A percentile compares a stretch with the other conserved stretches of the same genome.
Conservation (phyloP, 768 basidiomycete species). For the Trametes elegans region DNA sequence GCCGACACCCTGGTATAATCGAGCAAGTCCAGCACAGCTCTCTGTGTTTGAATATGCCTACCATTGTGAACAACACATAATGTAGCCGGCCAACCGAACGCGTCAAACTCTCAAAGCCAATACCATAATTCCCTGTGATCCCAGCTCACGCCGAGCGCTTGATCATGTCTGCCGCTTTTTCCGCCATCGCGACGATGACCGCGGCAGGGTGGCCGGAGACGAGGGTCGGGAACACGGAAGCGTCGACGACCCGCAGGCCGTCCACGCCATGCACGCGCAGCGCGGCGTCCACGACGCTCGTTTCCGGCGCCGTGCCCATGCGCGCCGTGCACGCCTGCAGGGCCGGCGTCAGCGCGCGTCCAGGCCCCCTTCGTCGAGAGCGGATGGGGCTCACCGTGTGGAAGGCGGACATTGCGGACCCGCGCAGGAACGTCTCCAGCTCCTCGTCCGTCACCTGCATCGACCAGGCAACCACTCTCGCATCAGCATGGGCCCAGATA, state of each 20-base stretch:
- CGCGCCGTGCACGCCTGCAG: conserved; percentile 32
- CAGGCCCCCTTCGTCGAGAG: background rate
- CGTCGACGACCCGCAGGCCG: conserved; percentile 36
- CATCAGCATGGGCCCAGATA: too few relatives aligned
- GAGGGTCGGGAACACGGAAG: conserved; percentile 13
- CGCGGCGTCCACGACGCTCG: conserved; percentile 43
- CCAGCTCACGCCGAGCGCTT: too few relatives aligned
- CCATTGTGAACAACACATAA: too few relatives aligned
- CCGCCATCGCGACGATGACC: conserved; percentile 17
- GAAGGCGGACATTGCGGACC: background rate
- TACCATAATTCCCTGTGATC: too few relatives aligned
- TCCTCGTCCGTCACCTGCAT: background rate
- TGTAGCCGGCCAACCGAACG: too few relatives aligned
- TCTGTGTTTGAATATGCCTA: too few relatives aligned
- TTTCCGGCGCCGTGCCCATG: conserved; percentile 28
- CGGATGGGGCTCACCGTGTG: background rate
- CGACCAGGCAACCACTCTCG: background rate
- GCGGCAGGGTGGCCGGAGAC: conserved; percentile 17
- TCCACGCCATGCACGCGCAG: conserved; percentile 41
- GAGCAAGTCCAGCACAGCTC: too few relatives aligned
- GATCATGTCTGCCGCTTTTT: conserved; percentile 21
- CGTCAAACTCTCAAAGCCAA: too few relatives aligned
- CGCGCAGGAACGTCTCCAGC: background rate
- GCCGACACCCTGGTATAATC: too few relatives aligned
- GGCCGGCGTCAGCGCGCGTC: background rate